Conservation (phyloP, 306 rosid genomes). For the Rubus idaeus region DNA sequence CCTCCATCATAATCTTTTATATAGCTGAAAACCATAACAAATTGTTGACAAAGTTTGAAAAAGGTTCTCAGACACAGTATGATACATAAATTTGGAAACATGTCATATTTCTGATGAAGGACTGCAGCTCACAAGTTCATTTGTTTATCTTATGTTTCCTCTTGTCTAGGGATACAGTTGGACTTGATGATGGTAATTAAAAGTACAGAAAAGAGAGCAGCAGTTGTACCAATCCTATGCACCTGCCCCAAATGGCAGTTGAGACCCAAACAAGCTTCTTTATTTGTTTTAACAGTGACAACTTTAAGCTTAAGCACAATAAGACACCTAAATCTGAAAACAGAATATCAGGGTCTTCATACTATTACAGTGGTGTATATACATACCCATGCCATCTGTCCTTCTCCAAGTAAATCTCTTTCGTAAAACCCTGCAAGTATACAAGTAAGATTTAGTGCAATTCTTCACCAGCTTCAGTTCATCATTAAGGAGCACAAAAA, state of each 20-base stretch:
- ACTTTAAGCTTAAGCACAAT: background rate
- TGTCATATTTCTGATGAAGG: background rate
- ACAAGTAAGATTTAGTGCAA: conserved; percentile 23
- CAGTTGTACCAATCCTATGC: background rate
- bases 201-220: background rate
- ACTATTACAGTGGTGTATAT: conserved; percentile 22
- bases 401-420: conserved; percentile 96
- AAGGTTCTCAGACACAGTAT: background rate
- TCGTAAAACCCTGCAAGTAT: conserved; percentile 80
- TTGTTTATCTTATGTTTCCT: background rate
- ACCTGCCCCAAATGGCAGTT: background rate
- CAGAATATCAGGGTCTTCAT: conserved; percentile 15
- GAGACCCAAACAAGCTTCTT: background rate
- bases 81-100: background rate
- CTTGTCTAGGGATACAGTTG: background rate
- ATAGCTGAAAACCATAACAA: conserved; percentile 54
- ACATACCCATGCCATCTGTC: conserved; percentile 98
- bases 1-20: conserved; percentile 99
- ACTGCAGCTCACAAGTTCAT: background rate
- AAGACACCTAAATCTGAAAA: conserved; percentile 19
- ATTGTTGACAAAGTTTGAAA: conserved; percentile 11
- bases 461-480: conserved; percentile 9
- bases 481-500: background rate
- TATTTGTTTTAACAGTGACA: background rate
- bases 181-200: background rate